A percentile compares a stretch with the other conserved stretches of the same genome.
These are phyloP conservation scores for Penicillium simplicissimum DNA, from an alignment of 495 filamentous ascomycete genomes.

Conservation along the genomic window DNA sequence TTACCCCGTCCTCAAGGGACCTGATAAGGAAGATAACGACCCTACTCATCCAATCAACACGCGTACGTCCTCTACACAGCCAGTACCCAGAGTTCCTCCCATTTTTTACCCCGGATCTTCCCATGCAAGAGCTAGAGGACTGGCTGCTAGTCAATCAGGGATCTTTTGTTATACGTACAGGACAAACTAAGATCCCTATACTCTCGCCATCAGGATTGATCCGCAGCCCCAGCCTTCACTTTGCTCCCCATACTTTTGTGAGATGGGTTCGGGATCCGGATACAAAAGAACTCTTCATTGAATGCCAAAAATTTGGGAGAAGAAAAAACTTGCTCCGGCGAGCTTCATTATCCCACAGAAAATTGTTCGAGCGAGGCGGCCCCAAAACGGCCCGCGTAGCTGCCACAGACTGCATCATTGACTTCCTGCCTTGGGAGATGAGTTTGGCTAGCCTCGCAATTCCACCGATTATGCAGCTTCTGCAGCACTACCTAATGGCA, in stretches of 20 bases:
- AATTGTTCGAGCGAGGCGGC: neutral
- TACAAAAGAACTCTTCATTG: constrained; percentile 2
- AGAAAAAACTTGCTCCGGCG: constrained; percentile 7
- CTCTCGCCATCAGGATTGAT: neutral
- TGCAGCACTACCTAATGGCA: constrained; percentile 4
- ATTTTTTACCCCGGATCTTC: constrained; percentile 6
- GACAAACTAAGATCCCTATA: constrained; percentile 2
- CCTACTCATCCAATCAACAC: constrained; percentile 3
- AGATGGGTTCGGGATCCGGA: constrained; percentile 3
- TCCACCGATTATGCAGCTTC: constrained; percentile 5
- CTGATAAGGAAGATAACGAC: constrained; percentile 1
- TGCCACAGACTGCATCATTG: constrained; percentile 6
- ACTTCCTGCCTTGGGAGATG: constrained; percentile 10
- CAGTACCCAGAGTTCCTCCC: constrained; percentile 1
- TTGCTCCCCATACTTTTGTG: constrained; percentile 5
- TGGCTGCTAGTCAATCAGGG: constrained; percentile 3
- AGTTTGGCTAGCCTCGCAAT: constrained; percentile 5
- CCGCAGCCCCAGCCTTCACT: constrained; percentile 1
- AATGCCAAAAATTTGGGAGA: constrained; percentile 4
- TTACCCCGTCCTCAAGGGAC: neutral
- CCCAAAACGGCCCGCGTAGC: constrained; percentile 3
- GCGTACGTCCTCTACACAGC: neutral
- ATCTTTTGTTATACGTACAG: neutral
- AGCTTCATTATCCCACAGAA: neutral
- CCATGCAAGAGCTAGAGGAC: constrained; percentile 4